These are phyloP conservation scores for Zygotorulaspora danielsina DNA, from an alignment of 805 yeast genomes.

Conservation along the genomic window DNA sequence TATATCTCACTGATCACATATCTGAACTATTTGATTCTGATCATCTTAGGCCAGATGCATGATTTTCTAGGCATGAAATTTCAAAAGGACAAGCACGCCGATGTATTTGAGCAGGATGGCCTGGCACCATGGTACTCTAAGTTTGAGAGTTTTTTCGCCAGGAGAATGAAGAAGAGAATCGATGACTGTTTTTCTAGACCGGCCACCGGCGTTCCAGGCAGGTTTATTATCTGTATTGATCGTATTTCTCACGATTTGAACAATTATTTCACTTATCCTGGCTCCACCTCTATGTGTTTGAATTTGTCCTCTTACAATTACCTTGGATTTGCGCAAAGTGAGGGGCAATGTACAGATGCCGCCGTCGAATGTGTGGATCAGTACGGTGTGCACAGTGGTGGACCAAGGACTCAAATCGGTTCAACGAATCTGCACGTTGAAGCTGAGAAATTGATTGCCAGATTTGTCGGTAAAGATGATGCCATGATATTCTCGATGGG, in stretches of 20 bases:
- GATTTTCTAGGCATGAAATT: conserved; percentile 82
- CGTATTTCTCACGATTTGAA: conserved; percentile 66
- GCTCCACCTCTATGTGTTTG: conserved; percentile 70
- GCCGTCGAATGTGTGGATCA: conserved; percentile 60
- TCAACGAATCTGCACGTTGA: conserved; percentile 66
- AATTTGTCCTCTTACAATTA: conserved; percentile 90
- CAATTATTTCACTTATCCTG: conserved; percentile 65
- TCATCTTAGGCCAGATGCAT: conserved; percentile 83
- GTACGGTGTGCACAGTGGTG: conserved; percentile 75
- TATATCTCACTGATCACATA: conserved; percentile 76
- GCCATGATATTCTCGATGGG: conserved; percentile 89
- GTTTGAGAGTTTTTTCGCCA: conserved; percentile 87
- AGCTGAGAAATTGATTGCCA: conserved; percentile 75
- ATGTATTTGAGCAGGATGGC: conserved; percentile 75
- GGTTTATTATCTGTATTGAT: conserved; percentile 77
- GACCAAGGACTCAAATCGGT: conserved; percentile 72
- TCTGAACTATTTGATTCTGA: conserved; percentile 74
- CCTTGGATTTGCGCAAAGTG: conserved; percentile 93
- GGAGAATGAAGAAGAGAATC: conserved; percentile 84
- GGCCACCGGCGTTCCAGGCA: conserved; percentile 96
- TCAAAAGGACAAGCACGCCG: conserved; percentile 58
- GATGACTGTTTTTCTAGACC: conserved; percentile 96
- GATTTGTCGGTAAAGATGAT: conserved; percentile 87
- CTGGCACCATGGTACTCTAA: conserved; percentile 95
- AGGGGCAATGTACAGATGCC: conserved; percentile 82